phyloP scores from a whole-genome alignment of 768 basidiomycete species.

The Tulasnella sp. region DNA sequence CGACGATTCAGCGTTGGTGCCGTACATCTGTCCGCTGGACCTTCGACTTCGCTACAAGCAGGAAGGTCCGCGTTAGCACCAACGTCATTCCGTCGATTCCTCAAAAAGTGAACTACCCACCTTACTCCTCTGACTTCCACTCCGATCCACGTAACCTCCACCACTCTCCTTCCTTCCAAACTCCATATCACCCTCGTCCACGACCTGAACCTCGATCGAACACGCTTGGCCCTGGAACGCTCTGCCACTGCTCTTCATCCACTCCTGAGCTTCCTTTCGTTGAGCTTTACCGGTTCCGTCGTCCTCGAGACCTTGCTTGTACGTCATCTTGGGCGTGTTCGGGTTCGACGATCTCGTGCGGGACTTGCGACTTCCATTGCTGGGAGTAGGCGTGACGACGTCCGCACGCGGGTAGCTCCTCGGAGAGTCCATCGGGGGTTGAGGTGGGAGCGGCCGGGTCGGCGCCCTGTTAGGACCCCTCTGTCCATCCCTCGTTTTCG shows the following conservation, averaged over 20 bases:
- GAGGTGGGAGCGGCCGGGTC: not conserved
- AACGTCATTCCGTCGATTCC: no score
- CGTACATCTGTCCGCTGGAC: not conserved
- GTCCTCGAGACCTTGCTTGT: not conserved
- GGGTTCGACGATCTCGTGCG: not conserved
- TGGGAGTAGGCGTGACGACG: not conserved
- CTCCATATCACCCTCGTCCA: not conserved
- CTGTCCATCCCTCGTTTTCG: not conserved
- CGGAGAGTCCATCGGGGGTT: not conserved
- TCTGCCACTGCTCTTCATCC: not conserved
- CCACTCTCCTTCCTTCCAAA: not conserved
- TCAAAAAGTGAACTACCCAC: not conserved
- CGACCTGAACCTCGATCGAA: not conserved
- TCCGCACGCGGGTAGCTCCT: not conserved
- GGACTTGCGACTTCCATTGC: not conserved
- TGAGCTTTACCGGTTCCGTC: not conserved
- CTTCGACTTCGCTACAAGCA: not conserved
- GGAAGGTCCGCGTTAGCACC: not conserved
- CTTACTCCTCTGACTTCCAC: not conserved
- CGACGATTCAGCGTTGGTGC: not conserved
- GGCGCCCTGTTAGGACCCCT: not conserved
- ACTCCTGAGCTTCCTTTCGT: not conserved
- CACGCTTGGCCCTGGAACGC: conserved; percentile 9
- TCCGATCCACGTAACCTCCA: not conserved
- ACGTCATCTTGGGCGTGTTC: not conserved